phyloP scores from a whole-genome alignment of 2,329 filamentous ascomycete genomes.

The Metarhizium rileyi region DNA sequence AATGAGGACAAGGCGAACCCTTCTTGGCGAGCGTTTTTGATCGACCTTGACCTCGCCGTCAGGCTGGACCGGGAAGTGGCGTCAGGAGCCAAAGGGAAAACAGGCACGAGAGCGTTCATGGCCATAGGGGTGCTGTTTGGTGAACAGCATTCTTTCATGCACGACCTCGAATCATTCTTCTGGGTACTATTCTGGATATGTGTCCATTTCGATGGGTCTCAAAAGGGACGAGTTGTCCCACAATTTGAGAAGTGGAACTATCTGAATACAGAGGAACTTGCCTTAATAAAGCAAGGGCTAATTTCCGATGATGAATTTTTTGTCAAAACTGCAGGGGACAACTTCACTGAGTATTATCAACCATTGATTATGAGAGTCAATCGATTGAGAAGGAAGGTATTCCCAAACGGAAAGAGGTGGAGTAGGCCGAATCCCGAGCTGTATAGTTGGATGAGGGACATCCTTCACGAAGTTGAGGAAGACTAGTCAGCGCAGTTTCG shows the following conservation, averaged over 20 bases:
- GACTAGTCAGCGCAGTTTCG: no score
- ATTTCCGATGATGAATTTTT: constrained; percentile 20
- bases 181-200: constrained; percentile 17
- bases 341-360: constrained; percentile 27
- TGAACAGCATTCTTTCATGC: constrained; percentile 32
- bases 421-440: constrained; percentile 3
- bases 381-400: constrained; percentile 24
- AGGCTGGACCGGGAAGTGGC: not conserved
- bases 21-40: constrained; percentile 16
- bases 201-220: not conserved
- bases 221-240: not conserved
- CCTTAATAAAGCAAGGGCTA: constrained; percentile 12
- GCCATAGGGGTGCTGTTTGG: constrained; percentile 19
- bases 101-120: constrained; percentile 20
- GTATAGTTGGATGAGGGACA: not conserved
- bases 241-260: not conserved
- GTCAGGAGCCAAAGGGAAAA: not conserved
- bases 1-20: constrained; percentile 3
- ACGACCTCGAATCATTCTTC: constrained; percentile 38
- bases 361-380: constrained; percentile 28
- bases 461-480: not conserved
- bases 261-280: constrained; percentile 9
- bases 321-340: constrained; percentile 13
- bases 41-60: not conserved
- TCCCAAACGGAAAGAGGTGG: constrained; percentile 20